These are phyloP conservation scores for Senna siamea DNA, from an alignment of 306 rosid genomes.

Conservation along the genomic window DNA sequence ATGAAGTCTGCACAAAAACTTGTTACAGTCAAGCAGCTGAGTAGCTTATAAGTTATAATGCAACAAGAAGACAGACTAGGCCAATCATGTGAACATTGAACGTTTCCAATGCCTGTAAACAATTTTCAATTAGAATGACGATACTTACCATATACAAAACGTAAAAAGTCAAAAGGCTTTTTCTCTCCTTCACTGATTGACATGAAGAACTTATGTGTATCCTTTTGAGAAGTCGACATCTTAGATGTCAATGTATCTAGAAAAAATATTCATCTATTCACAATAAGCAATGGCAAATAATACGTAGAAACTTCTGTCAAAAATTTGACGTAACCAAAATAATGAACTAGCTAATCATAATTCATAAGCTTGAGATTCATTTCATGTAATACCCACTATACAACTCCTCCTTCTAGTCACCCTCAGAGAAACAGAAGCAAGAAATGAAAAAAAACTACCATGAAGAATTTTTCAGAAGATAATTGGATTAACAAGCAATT, in stretches of 20 bases:
- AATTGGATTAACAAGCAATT: too few relatives aligned
- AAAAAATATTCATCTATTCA: slow-evolving; percentile 30
- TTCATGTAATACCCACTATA: slow-evolving; percentile 3
- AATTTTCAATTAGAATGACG: slow-evolving; percentile 3
- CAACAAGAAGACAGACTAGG: slow-evolving; percentile 5
- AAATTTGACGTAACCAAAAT: not conserved
- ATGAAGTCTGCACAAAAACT: not conserved
- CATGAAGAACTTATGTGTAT: slow-evolving; percentile 44
- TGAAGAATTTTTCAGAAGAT: not conserved
- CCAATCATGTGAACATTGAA: slow-evolving; percentile 12
- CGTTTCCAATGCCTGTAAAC: not conserved
- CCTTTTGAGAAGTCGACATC: slow-evolving; percentile 45
- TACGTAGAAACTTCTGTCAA: not conserved
- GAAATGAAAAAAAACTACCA: not conserved
- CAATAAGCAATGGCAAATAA: slow-evolving; percentile 9
- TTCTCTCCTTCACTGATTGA: slow-evolving; percentile 46
- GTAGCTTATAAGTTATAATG: not conserved
- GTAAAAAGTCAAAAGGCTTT: slow-evolving; percentile 48
- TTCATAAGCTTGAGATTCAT: not conserved
- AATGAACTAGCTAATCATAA: not conserved
- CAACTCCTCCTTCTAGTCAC: slow-evolving; percentile 17
- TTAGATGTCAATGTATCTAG: slow-evolving; percentile 51
- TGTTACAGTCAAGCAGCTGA: not conserved
- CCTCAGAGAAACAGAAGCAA: not conserved
- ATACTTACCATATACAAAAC: slow-evolving; percentile 48